Evolutionary conservation across 2,329 filamentous ascomycete genomes (phyloP), one percentile per base, ranked within the genome.

Genomic region (Juglanconis juglandina): DNA sequence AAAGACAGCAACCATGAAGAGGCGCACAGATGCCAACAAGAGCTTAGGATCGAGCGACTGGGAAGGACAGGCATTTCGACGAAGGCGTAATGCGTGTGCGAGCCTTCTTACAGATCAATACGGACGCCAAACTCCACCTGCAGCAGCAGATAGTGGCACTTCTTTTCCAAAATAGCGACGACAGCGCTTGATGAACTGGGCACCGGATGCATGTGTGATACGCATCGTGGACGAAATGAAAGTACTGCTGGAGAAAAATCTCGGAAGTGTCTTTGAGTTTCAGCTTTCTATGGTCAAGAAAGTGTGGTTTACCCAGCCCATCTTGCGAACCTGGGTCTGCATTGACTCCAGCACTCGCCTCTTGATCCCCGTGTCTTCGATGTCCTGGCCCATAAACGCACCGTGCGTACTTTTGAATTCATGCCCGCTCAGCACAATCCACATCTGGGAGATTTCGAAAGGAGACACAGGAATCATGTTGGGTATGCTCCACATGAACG

Each of bases 401-500:
- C 90, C 88, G 71, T 90, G 86, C 6, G 89, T 87, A 62, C 83
- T 83, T 11, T 75, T 75, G 66, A 92, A 93, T 1, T 86, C 78
- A 61, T 86, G 82, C 5, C 77, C 73, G 69, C 81, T 82, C 56
- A 94, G 68, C 0, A 86, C 78, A n/a, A 75, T 73, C 90, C 90
- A 95, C 75, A 95, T 93, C 35, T 78, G 75, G 60, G 79, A 74
- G 50, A 94, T 80, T 66, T 86, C 86, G 0, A 80, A 76, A 0
- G 88, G 85, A 1, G 81, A 75, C 34, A 95, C 78, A 0, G 90
- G 90, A 17, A 94, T 92, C 83, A 81, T 79, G 70, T 92, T 91
- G 1, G 87, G 87, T 64, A 89, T 87, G 56, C 87, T 88, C 87
- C 89, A 93, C 82, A 91, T 87, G 73, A 92, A 93, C 0, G 84